Conservation (phyloP, 495 filamentous ascomycete species). For the Penicillium cinerascens region DNA sequence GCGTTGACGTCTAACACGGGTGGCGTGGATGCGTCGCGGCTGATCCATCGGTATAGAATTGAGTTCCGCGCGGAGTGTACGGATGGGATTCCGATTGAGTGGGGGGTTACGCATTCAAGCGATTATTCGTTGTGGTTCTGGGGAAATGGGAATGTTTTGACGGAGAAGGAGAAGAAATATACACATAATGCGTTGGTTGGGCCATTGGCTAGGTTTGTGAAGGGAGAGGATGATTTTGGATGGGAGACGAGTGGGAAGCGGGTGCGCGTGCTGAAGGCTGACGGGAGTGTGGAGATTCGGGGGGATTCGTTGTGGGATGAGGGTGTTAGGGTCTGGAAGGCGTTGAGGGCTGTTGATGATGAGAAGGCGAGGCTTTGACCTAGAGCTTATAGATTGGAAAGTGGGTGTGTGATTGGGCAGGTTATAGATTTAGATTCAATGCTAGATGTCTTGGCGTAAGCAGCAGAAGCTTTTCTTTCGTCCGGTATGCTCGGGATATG, state of each 20-base stretch:
- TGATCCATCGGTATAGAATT: slow-evolving; percentile 47
- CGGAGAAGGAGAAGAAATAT: slow-evolving; percentile 39
- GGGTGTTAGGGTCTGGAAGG: slow-evolving; percentile 47
- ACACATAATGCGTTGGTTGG: slow-evolving; percentile 36
- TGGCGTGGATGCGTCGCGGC: slow-evolving; percentile 23
- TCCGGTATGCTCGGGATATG: too few relatives aligned
- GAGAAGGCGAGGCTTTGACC: slow-evolving; percentile 8
- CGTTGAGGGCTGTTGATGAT: slow-evolving; percentile 19
- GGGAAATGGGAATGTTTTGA: slow-evolving; percentile 45
- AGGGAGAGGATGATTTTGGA: slow-evolving; percentile 22
- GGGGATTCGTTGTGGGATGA: slow-evolving; percentile 45
- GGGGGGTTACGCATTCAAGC: slow-evolving; percentile 56
- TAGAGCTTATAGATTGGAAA: background rate
- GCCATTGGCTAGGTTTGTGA: slow-evolving; percentile 43
- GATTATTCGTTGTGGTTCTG: slow-evolving; percentile 58
- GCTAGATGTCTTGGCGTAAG: background rate
- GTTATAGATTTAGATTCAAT: background rate
- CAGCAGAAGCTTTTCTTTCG: background rate
- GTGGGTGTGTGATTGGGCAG: background rate
- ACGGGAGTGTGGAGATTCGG: slow-evolving; percentile 45
- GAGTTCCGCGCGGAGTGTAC: slow-evolving; percentile 48
- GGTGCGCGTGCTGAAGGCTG: slow-evolving; percentile 39
- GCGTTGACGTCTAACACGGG: slow-evolving; percentile 22
- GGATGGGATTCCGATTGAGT: slow-evolving; percentile 37
- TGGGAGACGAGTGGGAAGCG: slow-evolving; percentile 31